phyloP scores from a whole-genome alignment of 495 filamentous ascomycete genomes.

The Bacidia rubella region DNA sequence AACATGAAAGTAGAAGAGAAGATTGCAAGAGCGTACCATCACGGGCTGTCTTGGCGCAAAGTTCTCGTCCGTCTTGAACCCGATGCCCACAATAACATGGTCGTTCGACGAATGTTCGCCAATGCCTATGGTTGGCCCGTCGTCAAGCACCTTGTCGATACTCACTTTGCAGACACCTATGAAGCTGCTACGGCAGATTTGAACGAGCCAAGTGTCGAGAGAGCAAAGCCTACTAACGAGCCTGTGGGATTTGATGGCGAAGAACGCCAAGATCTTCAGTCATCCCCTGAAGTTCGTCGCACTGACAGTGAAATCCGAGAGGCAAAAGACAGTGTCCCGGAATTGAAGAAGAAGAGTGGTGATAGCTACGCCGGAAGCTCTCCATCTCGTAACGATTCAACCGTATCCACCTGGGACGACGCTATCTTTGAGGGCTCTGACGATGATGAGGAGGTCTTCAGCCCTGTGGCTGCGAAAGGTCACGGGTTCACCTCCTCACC shows the following conservation, averaged over 20 bases:
- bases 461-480: background rate
- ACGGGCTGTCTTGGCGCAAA: constrained; percentile 83
- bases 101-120: constrained; percentile 87
- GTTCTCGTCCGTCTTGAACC: constrained; percentile 90
- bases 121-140: constrained; percentile 98
- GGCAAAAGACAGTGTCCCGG: constrained; percentile 15
- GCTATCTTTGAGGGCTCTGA: constrained; percentile 24
- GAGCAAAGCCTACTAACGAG: constrained; percentile 31
- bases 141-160: constrained; percentile 81
- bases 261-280: constrained; percentile 17
- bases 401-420: constrained; percentile 23
- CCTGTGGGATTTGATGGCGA: constrained; percentile 30
- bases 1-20: constrained; percentile 90
- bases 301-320: constrained; percentile 17
- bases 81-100: constrained; percentile 96
- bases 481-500: background rate
- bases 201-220: constrained; percentile 33
- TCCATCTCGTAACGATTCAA: constrained; percentile 23
- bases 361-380: constrained; percentile 6
- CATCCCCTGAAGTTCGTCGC: background rate
- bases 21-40: constrained; percentile 89
- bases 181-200: constrained; percentile 47
- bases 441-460: constrained; percentile 19
- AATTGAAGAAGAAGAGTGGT: constrained; percentile 8
- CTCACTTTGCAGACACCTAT: constrained; percentile 68